phyloP scores from a whole-genome alignment of 2,329 filamentous ascomycete genomes.

The Calonectria pseudoreteaudii region DNA sequence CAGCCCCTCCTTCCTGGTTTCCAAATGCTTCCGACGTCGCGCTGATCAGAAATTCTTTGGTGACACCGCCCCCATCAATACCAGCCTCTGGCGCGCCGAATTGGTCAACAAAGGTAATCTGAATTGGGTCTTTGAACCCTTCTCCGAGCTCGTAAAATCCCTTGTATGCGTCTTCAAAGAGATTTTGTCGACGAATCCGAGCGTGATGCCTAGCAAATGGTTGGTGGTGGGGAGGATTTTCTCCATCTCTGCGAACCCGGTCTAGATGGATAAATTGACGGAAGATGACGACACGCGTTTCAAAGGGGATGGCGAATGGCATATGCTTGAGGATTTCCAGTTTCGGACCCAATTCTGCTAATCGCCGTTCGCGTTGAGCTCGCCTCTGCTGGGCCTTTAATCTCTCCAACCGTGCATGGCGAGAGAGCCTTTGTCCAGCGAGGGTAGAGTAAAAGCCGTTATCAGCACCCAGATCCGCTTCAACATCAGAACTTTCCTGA shows the following conservation, averaged over 20 bases:
- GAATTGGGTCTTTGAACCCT: constrained; percentile 91
- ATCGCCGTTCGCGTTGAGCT: constrained; percentile 74
- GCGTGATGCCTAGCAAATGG: constrained; percentile 76
- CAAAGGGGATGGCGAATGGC: constrained; percentile 96
- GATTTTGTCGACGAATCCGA: constrained; percentile 79
- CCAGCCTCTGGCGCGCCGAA: constrained; percentile 90
- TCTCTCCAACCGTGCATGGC: constrained; percentile 73
- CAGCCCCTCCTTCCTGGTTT: constrained; percentile 54
- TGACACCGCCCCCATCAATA: constrained; percentile 96
- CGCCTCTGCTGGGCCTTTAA: constrained; percentile 74
- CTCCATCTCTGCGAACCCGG: constrained; percentile 42
- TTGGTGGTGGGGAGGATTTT: constrained; percentile 24
- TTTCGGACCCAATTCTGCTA: constrained; percentile 85
- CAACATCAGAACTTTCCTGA: constrained; percentile 43
- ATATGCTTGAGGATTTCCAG: constrained; percentile 94
- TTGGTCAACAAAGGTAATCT: constrained; percentile 95
- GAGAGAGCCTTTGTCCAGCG: constrained; percentile 70
- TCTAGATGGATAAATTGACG: constrained; percentile 91
- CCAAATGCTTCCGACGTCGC: constrained; percentile 88
- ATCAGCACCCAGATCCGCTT: constrained; percentile 46
- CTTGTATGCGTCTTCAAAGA: constrained; percentile 88
- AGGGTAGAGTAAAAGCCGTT: constrained; percentile 47
- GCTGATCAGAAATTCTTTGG: constrained; percentile 94
- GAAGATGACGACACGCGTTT: constrained; percentile 91
- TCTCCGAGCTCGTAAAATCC: constrained; percentile 86